A percentile compares a stretch with the other conserved stretches of the same genome.
phyloP scores from a whole-genome alignment of 1,284 basidiomycete species.

The Trichosporon coremiiforme region DNA sequence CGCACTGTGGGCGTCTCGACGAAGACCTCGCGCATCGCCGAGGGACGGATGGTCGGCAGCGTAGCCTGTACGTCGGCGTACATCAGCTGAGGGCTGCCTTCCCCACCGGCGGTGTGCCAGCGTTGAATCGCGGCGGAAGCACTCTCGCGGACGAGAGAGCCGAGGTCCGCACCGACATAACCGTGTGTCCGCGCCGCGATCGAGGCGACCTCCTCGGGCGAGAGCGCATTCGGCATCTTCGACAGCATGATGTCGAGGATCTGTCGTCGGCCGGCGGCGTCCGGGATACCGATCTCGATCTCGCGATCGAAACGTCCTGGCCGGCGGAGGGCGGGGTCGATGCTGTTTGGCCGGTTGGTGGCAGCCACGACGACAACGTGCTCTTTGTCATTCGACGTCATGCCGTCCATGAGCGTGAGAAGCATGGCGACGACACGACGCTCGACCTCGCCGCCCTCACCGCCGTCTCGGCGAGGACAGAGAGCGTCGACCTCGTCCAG shows the following conservation, averaged over 20 bases:
- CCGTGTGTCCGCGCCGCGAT: constrained; percentile 85
- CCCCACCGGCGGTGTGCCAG: constrained; percentile 60
- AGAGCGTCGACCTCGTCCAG: constrained; percentile 96
- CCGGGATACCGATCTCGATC: constrained; percentile 95
- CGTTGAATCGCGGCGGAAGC: constrained; percentile 89
- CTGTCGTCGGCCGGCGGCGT: constrained; percentile 73
- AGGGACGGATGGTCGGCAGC: constrained; percentile 79
- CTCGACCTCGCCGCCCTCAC: constrained; percentile 86
- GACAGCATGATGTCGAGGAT: constrained; percentile 81
- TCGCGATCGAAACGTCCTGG: constrained; percentile 96
- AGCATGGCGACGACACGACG: constrained; percentile 93
- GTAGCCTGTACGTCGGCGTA: constrained; percentile 70
- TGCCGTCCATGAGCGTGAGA: constrained; percentile 92
- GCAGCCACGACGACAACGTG: constrained; percentile 93
- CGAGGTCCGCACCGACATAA: constrained; percentile 95
- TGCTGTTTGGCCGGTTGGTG: constrained; percentile 94
- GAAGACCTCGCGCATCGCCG: constrained; percentile 90
- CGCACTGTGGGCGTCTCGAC: constrained; percentile 79
- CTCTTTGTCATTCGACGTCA: constrained; percentile 61
- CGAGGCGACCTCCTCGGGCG: constrained; percentile 64
- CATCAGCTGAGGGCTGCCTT: constrained; percentile 60
- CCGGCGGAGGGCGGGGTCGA: constrained; percentile 90
- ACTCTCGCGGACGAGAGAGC: constrained; percentile 88
- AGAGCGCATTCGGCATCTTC: constrained; percentile 75
- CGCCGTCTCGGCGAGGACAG: constrained; percentile 84